A percentile compares a stretch with the other conserved stretches of the same genome.
Evolutionary conservation across 2,329 filamentous ascomycete genomes (phyloP).

Genomic region (Scytalidium sp.): DNA sequence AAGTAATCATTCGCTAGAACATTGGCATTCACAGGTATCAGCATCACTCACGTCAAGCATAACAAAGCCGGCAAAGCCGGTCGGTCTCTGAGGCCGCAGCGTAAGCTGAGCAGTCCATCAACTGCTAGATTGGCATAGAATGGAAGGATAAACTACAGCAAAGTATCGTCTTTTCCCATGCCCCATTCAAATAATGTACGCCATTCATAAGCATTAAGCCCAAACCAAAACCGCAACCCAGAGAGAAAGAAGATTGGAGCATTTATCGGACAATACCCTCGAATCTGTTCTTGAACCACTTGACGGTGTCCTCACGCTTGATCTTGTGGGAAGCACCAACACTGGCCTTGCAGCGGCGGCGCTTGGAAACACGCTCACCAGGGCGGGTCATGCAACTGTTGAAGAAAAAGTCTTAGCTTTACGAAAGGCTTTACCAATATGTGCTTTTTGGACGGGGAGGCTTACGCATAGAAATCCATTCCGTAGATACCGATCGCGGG

Average conservation of each 20-base stretch:
- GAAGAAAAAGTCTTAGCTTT: no score
- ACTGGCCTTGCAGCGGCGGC: conserved; percentile 81
- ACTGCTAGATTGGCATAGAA: conserved; percentile 37
- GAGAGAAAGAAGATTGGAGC: neutral
- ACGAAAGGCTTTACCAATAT: conserved; percentile 6
- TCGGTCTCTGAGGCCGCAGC: conserved; percentile 73
- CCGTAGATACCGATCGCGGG: conserved; percentile 98
- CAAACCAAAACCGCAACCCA: neutral
- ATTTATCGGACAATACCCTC: conserved; percentile 98
- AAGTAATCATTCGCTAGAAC: no score
- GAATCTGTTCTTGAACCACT: conserved; percentile 95
- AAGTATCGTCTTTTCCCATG: conserved; percentile 16
- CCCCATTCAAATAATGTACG: conserved; percentile 22
- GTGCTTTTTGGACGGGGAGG: neutral
- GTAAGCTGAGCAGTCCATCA: conserved; percentile 48
- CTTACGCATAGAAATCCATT: conserved; percentile 89
- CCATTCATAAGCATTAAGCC: conserved; percentile 16
- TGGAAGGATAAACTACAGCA: conserved; percentile 24
- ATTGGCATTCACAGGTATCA: no score
- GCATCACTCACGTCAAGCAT: neutral
- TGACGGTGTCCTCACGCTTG: conserved; percentile 91
- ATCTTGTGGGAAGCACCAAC: conserved; percentile 91
- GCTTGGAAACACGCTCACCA: conserved; percentile 95
- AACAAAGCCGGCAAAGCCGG: conserved; percentile 64
- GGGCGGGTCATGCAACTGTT: conserved; percentile 73